Evolutionary conservation across 441 rosid species (phyloP).

Genomic region (Mallotus japonicus): DNA sequence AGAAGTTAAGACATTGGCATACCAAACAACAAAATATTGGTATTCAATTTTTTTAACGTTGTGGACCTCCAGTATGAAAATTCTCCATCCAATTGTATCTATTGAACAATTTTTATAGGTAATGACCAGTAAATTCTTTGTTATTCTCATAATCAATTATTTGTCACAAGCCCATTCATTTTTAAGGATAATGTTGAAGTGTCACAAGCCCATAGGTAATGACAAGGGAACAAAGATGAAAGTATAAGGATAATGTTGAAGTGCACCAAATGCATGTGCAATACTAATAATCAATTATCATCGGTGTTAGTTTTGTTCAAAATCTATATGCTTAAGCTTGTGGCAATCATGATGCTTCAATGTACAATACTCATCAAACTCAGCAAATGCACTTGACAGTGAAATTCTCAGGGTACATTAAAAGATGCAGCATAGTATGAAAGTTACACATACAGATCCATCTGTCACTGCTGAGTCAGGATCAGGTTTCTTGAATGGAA

Average conservation of each 20-base stretch:
- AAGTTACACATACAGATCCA: constrained; percentile 44
- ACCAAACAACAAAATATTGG: background rate
- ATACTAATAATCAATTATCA: background rate
- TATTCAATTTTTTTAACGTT: background rate
- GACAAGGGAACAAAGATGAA: background rate
- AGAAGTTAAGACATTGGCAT: background rate
- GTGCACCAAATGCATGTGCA: background rate
- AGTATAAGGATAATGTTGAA: background rate
- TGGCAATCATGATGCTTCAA: background rate
- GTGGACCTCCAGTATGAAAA: background rate
- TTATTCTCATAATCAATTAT: too few relatives aligned
- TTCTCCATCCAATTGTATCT: background rate
- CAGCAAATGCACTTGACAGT: background rate
- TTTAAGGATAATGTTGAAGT: background rate
- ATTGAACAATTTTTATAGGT: background rate
- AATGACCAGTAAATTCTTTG: background rate
- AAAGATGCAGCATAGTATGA: constrained; percentile 15
- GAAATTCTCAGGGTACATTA: constrained; percentile 9
- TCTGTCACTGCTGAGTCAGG: constrained; percentile 37
- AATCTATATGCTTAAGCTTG: constrained; percentile 1
- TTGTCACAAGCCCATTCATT: background rate
- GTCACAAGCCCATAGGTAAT: too few relatives aligned
- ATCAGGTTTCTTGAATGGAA: constrained; percentile 42
- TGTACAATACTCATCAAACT: constrained; percentile 5
- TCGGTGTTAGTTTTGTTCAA: background rate